A percentile compares a stretch with the other conserved stretches of the same genome.
phyloP scores from a whole-genome alignment of 441 rosid species.

The Flueggea neowawraea region DNA sequence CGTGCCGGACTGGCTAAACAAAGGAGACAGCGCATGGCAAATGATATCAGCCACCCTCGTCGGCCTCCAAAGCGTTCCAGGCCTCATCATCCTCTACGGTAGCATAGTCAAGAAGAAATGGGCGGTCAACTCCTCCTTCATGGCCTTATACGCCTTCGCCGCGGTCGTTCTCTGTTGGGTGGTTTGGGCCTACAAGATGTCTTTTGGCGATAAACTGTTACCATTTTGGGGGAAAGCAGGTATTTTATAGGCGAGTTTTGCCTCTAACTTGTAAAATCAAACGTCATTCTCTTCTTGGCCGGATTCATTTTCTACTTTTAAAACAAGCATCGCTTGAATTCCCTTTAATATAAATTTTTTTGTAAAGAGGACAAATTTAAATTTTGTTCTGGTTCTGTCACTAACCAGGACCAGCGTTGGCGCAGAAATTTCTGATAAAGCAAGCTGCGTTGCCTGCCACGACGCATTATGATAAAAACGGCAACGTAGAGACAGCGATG shows the following conservation, averaged over 20 bases:
- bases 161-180: slow-evolving; percentile 61
- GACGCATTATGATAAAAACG: slow-evolving; percentile 24
- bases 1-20: slow-evolving; percentile 57
- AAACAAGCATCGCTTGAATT: no score
- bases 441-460: slow-evolving; percentile 35
- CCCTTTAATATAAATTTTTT: no score
- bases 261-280: no score
- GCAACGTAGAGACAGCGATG: slow-evolving; percentile 22
- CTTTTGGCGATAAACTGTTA: slow-evolving; percentile 49
- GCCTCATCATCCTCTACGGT: slow-evolving; percentile 63
- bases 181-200: slow-evolving; percentile 60
- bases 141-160: slow-evolving; percentile 66
- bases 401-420: slow-evolving; percentile 43
- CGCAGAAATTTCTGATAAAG: slow-evolving; percentile 46
- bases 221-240: slow-evolving; percentile 58
- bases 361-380: no score
- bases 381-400: no score
- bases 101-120: slow-evolving; percentile 68
- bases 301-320: no score
- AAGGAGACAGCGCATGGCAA: slow-evolving; percentile 72
- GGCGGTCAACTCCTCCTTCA: slow-evolving; percentile 67
- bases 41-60: slow-evolving; percentile 59
- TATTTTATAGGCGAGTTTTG: no score
- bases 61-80: slow-evolving; percentile 57
- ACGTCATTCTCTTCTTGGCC: no score